A percentile compares a stretch with the other conserved stretches of the same genome.
phyloP scores from a whole-genome alignment of 805 yeast genomes.

The Kuraishia capsulata region DNA sequence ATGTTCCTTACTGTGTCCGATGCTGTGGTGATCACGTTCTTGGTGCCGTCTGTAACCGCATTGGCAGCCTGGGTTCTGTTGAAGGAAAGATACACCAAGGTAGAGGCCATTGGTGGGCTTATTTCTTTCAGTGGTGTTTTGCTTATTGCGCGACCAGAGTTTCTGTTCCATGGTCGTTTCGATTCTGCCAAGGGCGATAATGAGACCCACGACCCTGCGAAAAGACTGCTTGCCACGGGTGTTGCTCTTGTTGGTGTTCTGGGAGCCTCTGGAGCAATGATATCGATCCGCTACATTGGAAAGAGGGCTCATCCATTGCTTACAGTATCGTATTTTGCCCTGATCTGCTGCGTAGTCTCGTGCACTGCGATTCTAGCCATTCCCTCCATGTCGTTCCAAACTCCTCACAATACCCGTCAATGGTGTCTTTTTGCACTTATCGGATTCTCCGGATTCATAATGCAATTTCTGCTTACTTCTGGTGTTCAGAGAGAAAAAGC shows the following conservation, averaged over 20 bases:
- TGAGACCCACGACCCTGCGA: constrained; percentile 44
- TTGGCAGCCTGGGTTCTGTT: constrained; percentile 60
- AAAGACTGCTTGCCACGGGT: constrained; percentile 51
- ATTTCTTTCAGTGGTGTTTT: constrained; percentile 69
- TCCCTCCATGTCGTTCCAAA: constrained; percentile 50
- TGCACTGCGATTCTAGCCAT: constrained; percentile 38
- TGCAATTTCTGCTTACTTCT: constrained; percentile 71
- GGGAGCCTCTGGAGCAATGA: constrained; percentile 64
- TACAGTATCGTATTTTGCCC: constrained; percentile 70
- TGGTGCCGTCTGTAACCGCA: constrained; percentile 71
- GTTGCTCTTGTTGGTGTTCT: constrained; percentile 60
- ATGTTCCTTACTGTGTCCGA: constrained; percentile 71
- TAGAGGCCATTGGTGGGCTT: constrained; percentile 63
- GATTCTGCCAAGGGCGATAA: constrained; percentile 17
- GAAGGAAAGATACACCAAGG: constrained; percentile 52
- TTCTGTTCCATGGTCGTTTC: constrained; percentile 40
- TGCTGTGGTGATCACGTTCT: constrained; percentile 70
- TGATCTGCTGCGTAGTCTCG: constrained; percentile 48
- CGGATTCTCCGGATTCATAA: constrained; percentile 73
- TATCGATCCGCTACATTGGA: constrained; percentile 68
- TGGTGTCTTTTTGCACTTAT: constrained; percentile 55
- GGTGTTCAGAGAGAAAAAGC: constrained; percentile 82
- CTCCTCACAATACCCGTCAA: constrained; percentile 54
- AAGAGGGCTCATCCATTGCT: constrained; percentile 70
- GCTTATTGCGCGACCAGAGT: constrained; percentile 73